These are phyloP conservation scores for Marchantia polymorpha DNA, from an alignment of 225 moss, liverwort and hornwort species.

Conservation along the genomic window DNA sequence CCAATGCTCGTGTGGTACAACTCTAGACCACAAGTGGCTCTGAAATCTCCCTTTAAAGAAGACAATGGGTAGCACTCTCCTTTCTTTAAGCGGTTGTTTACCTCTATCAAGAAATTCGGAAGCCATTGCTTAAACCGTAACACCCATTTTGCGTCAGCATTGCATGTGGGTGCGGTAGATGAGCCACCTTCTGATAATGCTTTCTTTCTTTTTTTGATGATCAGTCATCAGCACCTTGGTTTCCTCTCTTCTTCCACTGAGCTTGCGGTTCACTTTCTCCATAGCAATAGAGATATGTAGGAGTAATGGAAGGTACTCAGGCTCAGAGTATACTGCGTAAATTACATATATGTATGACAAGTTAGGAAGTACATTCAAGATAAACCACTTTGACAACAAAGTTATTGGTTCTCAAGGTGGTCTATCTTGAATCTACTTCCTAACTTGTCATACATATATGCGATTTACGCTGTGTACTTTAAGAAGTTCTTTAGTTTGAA, in stretches of 20 bases:
- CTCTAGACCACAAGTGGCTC: conserved; percentile 95
- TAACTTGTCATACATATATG: too few species aligned
- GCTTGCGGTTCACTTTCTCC: conserved; percentile 48
- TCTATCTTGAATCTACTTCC: too few species aligned
- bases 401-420: too few species aligned
- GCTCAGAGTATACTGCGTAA: too few species aligned
- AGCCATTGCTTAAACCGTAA: conserved; percentile 82
- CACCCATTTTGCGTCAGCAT: conserved; percentile 50
- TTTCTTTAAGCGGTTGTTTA: conserved; percentile 84
- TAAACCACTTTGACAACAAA: too few species aligned
- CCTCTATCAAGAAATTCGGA: conserved; percentile 74
- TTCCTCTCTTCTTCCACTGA: conserved; percentile 40
- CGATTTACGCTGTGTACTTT: too few species aligned
- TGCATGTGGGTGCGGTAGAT: not conserved
- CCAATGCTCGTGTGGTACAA: conserved; percentile 83
- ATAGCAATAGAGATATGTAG: conserved; percentile 39
- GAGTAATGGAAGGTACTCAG: not conserved
- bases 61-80: conserved; percentile 97
- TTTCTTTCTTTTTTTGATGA: conserved; percentile 16
- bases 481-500: too few species aligned
- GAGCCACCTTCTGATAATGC: conserved; percentile 21
- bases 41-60: conserved; percentile 91
- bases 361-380: too few species aligned
- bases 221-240: conserved; percentile 15
- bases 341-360: too few species aligned